Evolutionary conservation across 345 rosid species (phyloP), one percentile per base, ranked within the genome.

Genomic region (Camelina sativa): DNA sequence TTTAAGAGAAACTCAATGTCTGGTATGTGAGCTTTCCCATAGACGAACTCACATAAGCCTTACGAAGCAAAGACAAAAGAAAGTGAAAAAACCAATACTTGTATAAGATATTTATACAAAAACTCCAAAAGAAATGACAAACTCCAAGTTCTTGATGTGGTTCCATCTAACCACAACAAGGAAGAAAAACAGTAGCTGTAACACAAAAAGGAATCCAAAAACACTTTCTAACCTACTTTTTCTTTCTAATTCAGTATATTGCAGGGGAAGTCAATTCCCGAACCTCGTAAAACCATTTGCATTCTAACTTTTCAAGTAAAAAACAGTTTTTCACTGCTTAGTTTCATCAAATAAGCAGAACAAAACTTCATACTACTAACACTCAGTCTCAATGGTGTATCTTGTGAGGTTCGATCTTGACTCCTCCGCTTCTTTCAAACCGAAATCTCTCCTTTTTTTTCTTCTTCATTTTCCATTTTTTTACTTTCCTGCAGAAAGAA

Each of bases 371-470:
- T 53, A 70, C 75, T 15, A 65, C 28, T 41, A 56, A 51, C 35
- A 52, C 73, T 61, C 48, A 73, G 64, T 80, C 73, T 61, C 48
- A 73, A 67, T 80, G 83, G 83, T 84, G 65, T 87, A 72, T 85
- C 67, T 53, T 62, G 34, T 70, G 76, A 90, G 98, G 98, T 92
- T 89, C 98, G 98, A 81, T 92, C 98, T 92, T 92, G 98, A 92
- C 98, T 92, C 74, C 72, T 77, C 63, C 62, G 58, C 69, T 56
- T 73, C 67, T 37, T 66, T 69, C 53, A 82, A 68, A 60, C 37
- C 76, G 43, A 55, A 75, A 47, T 9, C 25, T 72, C 41, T 66
- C 71, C 67, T 17, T 43, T 40, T 85, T 25, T 85, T 25, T 85
- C 75, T 50, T 16, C 20, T 20, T 58, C 28, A 19, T 4, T 40